These are phyloP conservation scores for Isoetes taiwanensis DNA, from an alignment of 75 land plant genomes.

Conservation along the genomic window DNA sequence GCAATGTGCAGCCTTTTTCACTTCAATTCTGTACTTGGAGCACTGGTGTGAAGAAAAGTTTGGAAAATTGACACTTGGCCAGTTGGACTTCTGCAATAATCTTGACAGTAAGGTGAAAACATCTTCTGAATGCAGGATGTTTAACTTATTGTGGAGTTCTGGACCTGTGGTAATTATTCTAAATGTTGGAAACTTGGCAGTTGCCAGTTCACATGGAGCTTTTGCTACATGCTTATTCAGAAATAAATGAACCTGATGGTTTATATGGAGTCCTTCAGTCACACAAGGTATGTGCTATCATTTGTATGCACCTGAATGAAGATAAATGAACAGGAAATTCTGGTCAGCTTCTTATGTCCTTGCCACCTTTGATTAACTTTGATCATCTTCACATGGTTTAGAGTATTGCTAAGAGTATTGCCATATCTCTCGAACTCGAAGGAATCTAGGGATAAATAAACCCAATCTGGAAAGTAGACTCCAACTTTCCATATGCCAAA, in stretches of 20 bases:
- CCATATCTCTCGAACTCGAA: too few species aligned
- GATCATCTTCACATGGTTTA: too few species aligned
- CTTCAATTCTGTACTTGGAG: slow-evolving; percentile 77
- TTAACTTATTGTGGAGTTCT: too few species aligned
- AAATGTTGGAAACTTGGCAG: slow-evolving; percentile 21
- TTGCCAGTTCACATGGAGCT: slow-evolving; percentile 65
- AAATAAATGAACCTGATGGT: slow-evolving; percentile 94
- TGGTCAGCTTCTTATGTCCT: too few species aligned
- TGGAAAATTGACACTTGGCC: slow-evolving; percentile 52
- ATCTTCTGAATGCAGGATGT: background rate
- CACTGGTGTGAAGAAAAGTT: slow-evolving; percentile 95
- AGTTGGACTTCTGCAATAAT: slow-evolving; percentile 59
- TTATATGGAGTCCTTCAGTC: slow-evolving; percentile 76
- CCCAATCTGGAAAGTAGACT: too few species aligned
- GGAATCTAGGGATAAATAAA: too few species aligned
- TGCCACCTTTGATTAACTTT: too few species aligned
- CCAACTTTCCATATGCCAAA: too few species aligned
- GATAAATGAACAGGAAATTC: too few species aligned
- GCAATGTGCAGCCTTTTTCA: slow-evolving; percentile 83
- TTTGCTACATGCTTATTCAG: slow-evolving; percentile 51
- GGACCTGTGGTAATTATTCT: background rate
- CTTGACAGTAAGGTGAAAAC: slow-evolving; percentile 20
- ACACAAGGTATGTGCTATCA: slow-evolving; percentile 85
- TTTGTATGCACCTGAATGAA: too few species aligned
- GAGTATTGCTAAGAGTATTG: too few species aligned